These are phyloP conservation scores for Oryza coarctata DNA, from an alignment of 176 grass and related monocot species.

Conservation along the genomic window DNA sequence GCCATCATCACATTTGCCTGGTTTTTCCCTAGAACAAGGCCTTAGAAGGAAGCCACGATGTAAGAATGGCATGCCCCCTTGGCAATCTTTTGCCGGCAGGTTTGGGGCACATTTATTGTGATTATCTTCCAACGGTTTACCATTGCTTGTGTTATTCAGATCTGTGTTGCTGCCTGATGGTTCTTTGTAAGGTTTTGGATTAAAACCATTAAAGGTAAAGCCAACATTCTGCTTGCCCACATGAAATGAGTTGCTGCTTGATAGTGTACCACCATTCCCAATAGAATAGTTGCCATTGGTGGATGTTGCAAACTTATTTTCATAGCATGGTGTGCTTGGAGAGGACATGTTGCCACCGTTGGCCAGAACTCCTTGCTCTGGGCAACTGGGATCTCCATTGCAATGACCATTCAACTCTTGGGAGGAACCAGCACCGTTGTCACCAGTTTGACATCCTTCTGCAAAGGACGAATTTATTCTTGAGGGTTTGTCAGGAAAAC, in stretches of 20 bases:
- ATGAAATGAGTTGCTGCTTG: conserved; percentile 6
- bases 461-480: conserved; percentile 42
- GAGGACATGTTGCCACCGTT: conserved; percentile 19
- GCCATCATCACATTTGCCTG: conserved; percentile 26
- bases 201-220: conserved; percentile 37
- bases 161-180: conserved; percentile 30
- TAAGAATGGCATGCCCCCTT: conserved; percentile 46
- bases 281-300: conserved; percentile 13
- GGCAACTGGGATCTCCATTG: conserved; percentile 38
- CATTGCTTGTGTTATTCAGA: conserved; percentile 23
- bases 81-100: conserved; percentile 15
- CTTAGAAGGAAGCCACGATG: conserved; percentile 34
- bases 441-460: conserved; percentile 32
- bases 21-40: conserved; percentile 20
- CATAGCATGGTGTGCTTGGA: conserved; percentile 40
- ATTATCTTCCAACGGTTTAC: background rate
- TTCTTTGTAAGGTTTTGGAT: conserved; percentile 42
- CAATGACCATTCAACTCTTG: conserved; percentile 44
- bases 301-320: conserved; percentile 20
- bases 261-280: conserved; percentile 20
- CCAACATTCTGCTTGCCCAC: conserved; percentile 23
- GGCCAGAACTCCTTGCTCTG: conserved; percentile 29
- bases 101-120: background rate
- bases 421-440: conserved; percentile 21
- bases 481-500: conserved; percentile 61